Conservation (phyloP, 1,139 yeast species). For the Eremothecium cymbalariae region DNA sequence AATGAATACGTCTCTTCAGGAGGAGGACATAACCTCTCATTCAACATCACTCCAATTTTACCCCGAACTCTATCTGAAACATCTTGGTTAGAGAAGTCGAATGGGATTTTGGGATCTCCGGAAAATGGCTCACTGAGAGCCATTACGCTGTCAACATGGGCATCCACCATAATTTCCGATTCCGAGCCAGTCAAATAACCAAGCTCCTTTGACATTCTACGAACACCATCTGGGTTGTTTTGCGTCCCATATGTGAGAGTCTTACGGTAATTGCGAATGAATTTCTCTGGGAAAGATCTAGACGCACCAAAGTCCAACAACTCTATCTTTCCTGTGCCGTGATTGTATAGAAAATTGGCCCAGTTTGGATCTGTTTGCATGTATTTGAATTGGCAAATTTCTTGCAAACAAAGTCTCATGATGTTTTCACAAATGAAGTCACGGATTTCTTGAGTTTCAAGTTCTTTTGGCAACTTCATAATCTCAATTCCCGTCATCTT, state of each 20-base stretch:
- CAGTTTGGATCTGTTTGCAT: conserved; percentile 99
- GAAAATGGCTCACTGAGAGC: conserved; percentile 90
- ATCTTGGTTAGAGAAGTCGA: conserved; percentile 75
- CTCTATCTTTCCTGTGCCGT: conserved; percentile 58
- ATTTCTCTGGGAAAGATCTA: conserved; percentile 62
- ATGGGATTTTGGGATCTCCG: conserved; percentile 44
- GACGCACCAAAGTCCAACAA: conserved; percentile 94
- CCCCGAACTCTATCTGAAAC: conserved; percentile 87
- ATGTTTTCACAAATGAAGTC: conserved; percentile 79
- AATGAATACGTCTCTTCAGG: conserved; percentile 96
- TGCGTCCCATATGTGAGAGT: conserved; percentile 71
- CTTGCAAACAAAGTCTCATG: conserved; percentile 79
- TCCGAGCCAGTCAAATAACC: conserved; percentile 93
- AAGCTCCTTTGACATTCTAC: conserved; percentile 56
- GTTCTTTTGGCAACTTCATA: conserved; percentile 61
- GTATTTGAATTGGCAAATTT: conserved; percentile 73
- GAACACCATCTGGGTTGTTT: conserved; percentile 59
- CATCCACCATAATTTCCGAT: conserved; percentile 75
- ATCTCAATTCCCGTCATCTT: conserved; percentile 77
- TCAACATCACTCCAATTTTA: conserved; percentile 79
- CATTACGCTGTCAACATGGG: conserved; percentile 85
- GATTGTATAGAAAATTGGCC: conserved; percentile 91
- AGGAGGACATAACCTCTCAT: conserved; percentile 90
- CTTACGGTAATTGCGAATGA: conserved; percentile 60
- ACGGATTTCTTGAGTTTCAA: conserved; percentile 50